Conservation (phyloP, 2,329 filamentous ascomycete species). For the Ceratocystis albifundus region DNA sequence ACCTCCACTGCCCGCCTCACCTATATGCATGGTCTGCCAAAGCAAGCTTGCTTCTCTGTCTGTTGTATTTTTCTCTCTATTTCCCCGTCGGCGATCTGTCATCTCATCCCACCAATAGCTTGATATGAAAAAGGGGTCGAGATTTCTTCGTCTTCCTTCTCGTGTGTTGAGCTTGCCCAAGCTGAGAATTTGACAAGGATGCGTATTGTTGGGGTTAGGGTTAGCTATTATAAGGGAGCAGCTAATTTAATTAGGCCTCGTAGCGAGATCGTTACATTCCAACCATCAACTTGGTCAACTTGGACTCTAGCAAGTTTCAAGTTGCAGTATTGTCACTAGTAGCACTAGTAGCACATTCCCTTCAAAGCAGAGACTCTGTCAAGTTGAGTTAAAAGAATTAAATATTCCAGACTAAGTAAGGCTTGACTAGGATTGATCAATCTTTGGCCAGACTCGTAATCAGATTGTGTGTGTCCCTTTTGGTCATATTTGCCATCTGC, state of each 20-base stretch:
- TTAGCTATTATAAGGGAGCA: background rate
- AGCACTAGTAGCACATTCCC: no score
- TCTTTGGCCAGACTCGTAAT: no score
- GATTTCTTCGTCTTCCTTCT: no score
- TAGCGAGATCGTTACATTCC: background rate
- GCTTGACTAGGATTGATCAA: no score
- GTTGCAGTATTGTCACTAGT: background rate
- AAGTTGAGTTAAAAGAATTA: no score
- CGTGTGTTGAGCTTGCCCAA: background rate
- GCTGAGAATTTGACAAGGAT: background rate
- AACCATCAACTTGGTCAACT: background rate
- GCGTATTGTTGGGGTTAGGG: background rate
- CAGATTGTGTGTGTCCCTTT: background rate
- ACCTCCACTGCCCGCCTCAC: background rate
- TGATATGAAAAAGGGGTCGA: background rate
- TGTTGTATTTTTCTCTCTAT: background rate
- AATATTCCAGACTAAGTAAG: no score
- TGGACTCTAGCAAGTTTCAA: background rate
- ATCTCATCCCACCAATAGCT: slow-evolving; percentile 1
- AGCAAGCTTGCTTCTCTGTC: no score
- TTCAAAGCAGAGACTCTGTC: no score
- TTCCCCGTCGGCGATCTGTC: slow-evolving; percentile 11
- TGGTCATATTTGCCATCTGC: background rate
- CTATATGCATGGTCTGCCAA: background rate
- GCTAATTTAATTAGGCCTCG: no score